Conservation (phyloP, 1,139 yeast species). For the Suhomyces taliae region DNA sequence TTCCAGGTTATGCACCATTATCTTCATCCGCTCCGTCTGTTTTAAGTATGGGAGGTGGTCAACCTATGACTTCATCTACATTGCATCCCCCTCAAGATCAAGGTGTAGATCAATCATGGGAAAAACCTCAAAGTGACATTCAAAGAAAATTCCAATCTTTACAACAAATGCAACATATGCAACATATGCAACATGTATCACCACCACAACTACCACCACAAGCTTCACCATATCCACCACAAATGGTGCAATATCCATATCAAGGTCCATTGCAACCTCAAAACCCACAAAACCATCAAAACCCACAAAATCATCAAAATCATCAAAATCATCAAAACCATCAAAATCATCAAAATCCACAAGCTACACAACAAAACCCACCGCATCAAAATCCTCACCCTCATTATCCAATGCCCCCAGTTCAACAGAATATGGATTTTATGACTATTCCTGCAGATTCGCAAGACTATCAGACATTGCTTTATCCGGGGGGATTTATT, state of each 20-base stretch:
- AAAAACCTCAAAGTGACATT: slow-evolving; percentile 22
- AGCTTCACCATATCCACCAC: slow-evolving; percentile 6
- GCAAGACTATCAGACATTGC: slow-evolving; percentile 16
- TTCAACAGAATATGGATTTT: slow-evolving; percentile 18
- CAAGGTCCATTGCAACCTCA: slow-evolving; percentile 2
- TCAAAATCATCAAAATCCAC: not conserved
- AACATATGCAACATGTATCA: slow-evolving; percentile 1
- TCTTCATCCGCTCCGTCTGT: not conserved
- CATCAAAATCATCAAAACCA: slow-evolving; percentile 2
- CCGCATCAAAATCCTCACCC: slow-evolving; percentile 2
- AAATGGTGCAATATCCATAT: slow-evolving; percentile 11
- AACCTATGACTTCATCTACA: slow-evolving; percentile 1
- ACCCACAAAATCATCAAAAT: not conserved
- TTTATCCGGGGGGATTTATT: slow-evolving; percentile 13
- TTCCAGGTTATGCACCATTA: slow-evolving; percentile 2
- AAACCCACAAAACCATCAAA: not conserved
- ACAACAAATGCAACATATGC: slow-evolving; percentile 20
- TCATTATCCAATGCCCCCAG: slow-evolving; percentile 5
- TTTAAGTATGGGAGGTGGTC: slow-evolving; percentile 1
- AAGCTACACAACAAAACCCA: not conserved
- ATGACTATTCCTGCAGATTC: slow-evolving; percentile 16
- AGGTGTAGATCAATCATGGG: slow-evolving; percentile 8
- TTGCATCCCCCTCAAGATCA: not conserved
- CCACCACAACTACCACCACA: slow-evolving; percentile 8
- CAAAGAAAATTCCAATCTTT: slow-evolving; percentile 26